Percentiles rank a stretch among this genome's conserved stretches.
These are phyloP conservation scores for Verticillium albo-atrum DNA, from an alignment of 2,329 filamentous ascomycete species.

Conservation along the genomic window DNA sequence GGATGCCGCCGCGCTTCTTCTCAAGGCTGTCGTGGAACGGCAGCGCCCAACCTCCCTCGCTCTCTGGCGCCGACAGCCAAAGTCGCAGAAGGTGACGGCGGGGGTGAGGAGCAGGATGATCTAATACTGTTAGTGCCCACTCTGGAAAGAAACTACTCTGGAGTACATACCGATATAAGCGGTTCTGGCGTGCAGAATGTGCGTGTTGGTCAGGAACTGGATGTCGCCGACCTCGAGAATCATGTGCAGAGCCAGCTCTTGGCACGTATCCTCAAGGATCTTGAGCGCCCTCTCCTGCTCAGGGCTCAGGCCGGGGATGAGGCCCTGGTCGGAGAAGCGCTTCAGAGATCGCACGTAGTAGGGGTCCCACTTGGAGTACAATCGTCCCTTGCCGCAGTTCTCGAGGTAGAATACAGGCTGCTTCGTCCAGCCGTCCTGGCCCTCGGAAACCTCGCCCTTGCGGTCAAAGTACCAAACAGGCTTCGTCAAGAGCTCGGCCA, in stretches of 20 bases:
- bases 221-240: conserved; percentile 81
- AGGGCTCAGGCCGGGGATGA: conserved; percentile 67
- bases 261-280: conserved; percentile 72
- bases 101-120: conserved; percentile 60
- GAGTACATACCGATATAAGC: conserved; percentile 53
- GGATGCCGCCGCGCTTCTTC: conserved; percentile 85
- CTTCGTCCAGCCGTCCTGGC: conserved; percentile 70
- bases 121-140: conserved; percentile 15
- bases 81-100: conserved; percentile 76
- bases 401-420: conserved; percentile 75
- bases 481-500: conserved; percentile 68
- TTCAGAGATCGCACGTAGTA: conserved; percentile 77
- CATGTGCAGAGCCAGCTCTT: conserved; percentile 72
- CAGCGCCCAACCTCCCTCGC: conserved; percentile 79
- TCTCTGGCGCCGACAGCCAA: conserved; percentile 79
- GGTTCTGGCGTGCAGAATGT: conserved; percentile 77
- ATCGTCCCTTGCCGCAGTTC: conserved; percentile 56
- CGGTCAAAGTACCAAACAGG: conserved; percentile 92
- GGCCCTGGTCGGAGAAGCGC: conserved; percentile 67
- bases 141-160: background rate
- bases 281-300: conserved; percentile 65
- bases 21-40: conserved; percentile 77
- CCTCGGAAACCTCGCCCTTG: conserved; percentile 74
- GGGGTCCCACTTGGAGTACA: conserved; percentile 86
- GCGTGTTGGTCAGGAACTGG: conserved; percentile 72